A percentile compares a stretch with the other conserved stretches of the same genome.
phyloP scores from a whole-genome alignment of 768 basidiomycete genomes.

The Termitomyces sp. region DNA sequence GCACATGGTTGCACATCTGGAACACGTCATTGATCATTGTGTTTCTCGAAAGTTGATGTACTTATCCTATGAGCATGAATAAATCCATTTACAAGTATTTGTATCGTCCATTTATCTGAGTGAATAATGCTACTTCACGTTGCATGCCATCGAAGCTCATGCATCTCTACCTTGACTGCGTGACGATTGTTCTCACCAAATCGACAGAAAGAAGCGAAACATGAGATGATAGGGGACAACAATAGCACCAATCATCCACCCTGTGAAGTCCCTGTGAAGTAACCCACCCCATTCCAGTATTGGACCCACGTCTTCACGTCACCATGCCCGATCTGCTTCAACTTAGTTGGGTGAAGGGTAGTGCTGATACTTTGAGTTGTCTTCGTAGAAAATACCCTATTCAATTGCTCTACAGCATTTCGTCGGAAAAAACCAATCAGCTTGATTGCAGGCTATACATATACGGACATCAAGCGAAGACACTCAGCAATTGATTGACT shows the following conservation, averaged over 20 bases:
- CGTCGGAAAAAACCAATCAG: neutral
- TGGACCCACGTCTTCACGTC: neutral
- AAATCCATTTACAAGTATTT: too few relatives aligned
- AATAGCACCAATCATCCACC: neutral
- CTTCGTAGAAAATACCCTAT: neutral
- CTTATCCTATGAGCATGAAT: too few relatives aligned
- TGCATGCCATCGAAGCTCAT: too few relatives aligned
- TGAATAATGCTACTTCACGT: too few relatives aligned
- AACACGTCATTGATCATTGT: too few relatives aligned
- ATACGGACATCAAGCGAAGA: neutral
- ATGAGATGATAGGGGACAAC: neutral
- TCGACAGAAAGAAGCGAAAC: neutral
- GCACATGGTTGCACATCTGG: too few relatives aligned
- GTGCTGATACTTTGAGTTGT: neutral
- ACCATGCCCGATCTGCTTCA: neutral
- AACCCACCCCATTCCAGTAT: neutral
- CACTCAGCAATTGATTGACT: neutral
- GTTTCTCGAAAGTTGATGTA: too few relatives aligned
- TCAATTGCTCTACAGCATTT: neutral
- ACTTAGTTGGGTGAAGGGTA: neutral
- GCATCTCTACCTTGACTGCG: too few relatives aligned
- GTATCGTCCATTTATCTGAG: too few relatives aligned
- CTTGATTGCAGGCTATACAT: conserved; percentile 3
- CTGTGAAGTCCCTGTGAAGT: neutral
- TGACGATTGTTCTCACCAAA: too few relatives aligned